Evolutionary conservation across 192 early-diverging fungal genomes (phyloP), one percentile per base, ranked within the genome.

Genomic region (Coemansia sp.): DNA sequence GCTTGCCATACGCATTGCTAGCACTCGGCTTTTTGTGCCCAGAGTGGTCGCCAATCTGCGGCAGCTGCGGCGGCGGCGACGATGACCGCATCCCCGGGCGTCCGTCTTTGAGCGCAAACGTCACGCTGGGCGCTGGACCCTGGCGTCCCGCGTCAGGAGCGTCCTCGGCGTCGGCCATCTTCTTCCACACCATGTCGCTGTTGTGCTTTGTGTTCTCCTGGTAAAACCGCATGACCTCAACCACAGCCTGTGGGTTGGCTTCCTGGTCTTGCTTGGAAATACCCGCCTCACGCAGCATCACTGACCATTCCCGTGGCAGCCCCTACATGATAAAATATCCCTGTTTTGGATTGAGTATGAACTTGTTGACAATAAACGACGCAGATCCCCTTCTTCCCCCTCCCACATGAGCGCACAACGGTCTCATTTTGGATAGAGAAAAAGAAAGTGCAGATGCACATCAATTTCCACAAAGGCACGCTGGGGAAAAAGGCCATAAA

Each of bases 171-270:
- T 76, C 60, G 0, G 73, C 74, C 80, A 75, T 82, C 71, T 76
- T 76, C 62, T 66, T 65, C 73, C 74, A 76, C 37, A 82, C 80
- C 63, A 69, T 70, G 58, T 76, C 74, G 58, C 75, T 67, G 36
- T 70, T 76, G 60, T 71, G 78, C 69, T 68, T 74, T 8, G 65
- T 81, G 70, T 92, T 87, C 66, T 94, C 94, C 19, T 94, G 94
- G 84, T 98, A 99, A 64, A 99, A 99, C 74, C 97, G 94, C 22
- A 99, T 83, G 21, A 95, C 96, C 68, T 98, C 96, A 14, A 98
- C 72, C 34, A 99, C 97, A 21, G 96, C 96, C 79, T 98, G 96
- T 25, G 97, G 97, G 65, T 99, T 94, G 75, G 93, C 94, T 37
- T 92, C 88, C 68, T 94, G 94, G 86, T 99, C 97, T 67, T 99